Conservation (phyloP, 202 grass and related monocot species). For the Schoenoplectus tabernaemontani region DNA sequence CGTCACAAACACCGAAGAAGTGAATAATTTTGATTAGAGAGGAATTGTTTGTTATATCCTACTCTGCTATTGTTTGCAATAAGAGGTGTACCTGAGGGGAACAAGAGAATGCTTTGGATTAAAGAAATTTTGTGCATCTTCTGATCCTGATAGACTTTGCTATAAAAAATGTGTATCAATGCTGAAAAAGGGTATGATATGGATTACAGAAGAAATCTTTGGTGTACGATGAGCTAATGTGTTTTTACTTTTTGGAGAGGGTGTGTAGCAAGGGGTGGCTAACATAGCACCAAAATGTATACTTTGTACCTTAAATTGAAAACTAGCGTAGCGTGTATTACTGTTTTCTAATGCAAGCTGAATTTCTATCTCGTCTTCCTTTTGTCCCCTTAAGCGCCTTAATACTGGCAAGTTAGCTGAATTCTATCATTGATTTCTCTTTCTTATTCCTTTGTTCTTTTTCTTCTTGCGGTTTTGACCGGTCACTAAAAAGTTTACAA, state of each 20-base stretch:
- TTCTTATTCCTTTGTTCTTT: background rate
- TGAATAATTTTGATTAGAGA: conserved; percentile 28
- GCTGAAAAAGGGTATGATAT: background rate
- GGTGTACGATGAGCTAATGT: background rate
- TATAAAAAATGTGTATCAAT: background rate
- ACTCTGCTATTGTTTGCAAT: background rate
- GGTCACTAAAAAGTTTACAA: background rate
- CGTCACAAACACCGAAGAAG: conserved; percentile 41
- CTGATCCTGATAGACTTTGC: background rate
- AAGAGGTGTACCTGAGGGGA: background rate
- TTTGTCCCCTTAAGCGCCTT: background rate
- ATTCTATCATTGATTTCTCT: background rate
- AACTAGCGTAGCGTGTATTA: background rate
- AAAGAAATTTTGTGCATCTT: background rate
- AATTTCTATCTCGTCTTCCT: background rate
- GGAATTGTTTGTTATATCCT: background rate
- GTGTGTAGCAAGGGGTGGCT: background rate
- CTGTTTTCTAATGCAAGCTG: background rate
- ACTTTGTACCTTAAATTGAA: background rate
- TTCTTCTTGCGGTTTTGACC: background rate
- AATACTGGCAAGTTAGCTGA: background rate
- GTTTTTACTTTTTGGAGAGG: background rate
- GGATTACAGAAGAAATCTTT: background rate
- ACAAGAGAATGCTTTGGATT: background rate
- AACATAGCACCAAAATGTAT: background rate